Percentiles rank a stretch among this genome's conserved stretches.
Evolutionary conservation across 2,329 filamentous ascomycete species (phyloP).

Genomic region (Exophiala dermatitidis): DNA sequence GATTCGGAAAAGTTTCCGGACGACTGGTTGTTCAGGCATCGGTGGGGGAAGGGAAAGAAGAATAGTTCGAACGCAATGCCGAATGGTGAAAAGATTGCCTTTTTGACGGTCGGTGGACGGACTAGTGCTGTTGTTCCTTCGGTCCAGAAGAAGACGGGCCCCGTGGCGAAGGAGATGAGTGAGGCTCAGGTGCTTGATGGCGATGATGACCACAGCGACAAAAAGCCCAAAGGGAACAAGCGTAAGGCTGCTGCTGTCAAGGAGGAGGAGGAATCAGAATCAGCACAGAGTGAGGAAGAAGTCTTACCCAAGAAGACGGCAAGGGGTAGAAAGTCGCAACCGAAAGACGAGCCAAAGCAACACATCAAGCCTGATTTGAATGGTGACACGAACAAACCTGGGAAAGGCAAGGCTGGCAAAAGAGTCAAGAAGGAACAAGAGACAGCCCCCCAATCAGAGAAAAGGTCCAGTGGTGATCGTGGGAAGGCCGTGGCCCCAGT

Average conservation of each 20-base stretch:
- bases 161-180: slow-evolving; percentile 48
- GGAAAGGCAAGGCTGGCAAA: neutral
- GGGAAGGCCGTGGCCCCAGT: slow-evolving; percentile 48
- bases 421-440: slow-evolving; percentile 1
- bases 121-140: slow-evolving; percentile 84
- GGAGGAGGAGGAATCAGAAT: slow-evolving; percentile 9
- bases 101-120: slow-evolving; percentile 80
- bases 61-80: slow-evolving; percentile 60
- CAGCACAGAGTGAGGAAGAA: slow-evolving; percentile 10
- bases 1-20: slow-evolving; percentile 79
- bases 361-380: slow-evolving; percentile 6
- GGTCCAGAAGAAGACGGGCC: slow-evolving; percentile 73
- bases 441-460: slow-evolving; percentile 4
- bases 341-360: slow-evolving; percentile 23
- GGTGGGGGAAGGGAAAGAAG: slow-evolving; percentile 86
- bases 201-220: slow-evolving; percentile 24
- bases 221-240: slow-evolving; percentile 29
- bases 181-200: slow-evolving; percentile 29
- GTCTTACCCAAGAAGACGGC: slow-evolving; percentile 25
- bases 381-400: neutral
- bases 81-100: slow-evolving; percentile 75
- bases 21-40: slow-evolving; percentile 79
- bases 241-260: slow-evolving; percentile 31
- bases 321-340: slow-evolving; percentile 24
- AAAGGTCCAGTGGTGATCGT: slow-evolving; percentile 42